Evolutionary conservation across 2,329 filamentous ascomycete species (phyloP).

Genomic region (Aspergillus pseudoglaucus): DNA sequence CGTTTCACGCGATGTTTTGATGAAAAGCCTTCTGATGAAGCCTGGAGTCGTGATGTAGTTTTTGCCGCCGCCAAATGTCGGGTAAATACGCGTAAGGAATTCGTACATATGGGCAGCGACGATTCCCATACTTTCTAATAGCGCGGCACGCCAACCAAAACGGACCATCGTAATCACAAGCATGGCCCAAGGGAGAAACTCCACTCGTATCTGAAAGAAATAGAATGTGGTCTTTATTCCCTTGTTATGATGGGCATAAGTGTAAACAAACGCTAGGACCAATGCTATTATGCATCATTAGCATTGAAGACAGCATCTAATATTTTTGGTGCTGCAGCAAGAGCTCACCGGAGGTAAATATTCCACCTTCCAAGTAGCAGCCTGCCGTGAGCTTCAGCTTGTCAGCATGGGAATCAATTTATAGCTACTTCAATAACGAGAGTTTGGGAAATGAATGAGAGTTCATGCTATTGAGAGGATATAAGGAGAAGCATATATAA

Average conservation of each 20-base stretch:
- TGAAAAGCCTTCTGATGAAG: slow-evolving; percentile 63
- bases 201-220: slow-evolving; percentile 75
- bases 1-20: slow-evolving; percentile 39
- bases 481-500: slow-evolving; percentile 2
- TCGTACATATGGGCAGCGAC: slow-evolving; percentile 84
- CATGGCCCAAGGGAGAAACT: slow-evolving; percentile 74
- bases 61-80: slow-evolving; percentile 74
- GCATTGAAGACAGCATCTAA: slow-evolving; percentile 7
- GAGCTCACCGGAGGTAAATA: slow-evolving; percentile 36
- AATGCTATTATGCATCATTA: slow-evolving; percentile 56
- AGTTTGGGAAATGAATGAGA: slow-evolving; percentile 6
- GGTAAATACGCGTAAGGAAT: slow-evolving; percentile 82
- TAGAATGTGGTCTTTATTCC: slow-evolving; percentile 71
- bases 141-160: slow-evolving; percentile 49
- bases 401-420: slow-evolving; percentile 19
- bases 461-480: slow-evolving; percentile 9
- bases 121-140: slow-evolving; percentile 68
- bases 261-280: slow-evolving; percentile 75
- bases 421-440: slow-evolving; percentile 13
- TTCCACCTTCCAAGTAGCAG: slow-evolving; percentile 21
- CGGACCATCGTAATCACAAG: slow-evolving; percentile 68
- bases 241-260: slow-evolving; percentile 76
- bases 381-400: slow-evolving; percentile 38
- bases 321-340: neutral
- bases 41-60: slow-evolving; percentile 70